A percentile compares a stretch with the other conserved stretches of the same genome.
These are phyloP conservation scores for Amniculicola lignicola DNA, from an alignment of 495 filamentous ascomycete species.

Conservation along the genomic window DNA sequence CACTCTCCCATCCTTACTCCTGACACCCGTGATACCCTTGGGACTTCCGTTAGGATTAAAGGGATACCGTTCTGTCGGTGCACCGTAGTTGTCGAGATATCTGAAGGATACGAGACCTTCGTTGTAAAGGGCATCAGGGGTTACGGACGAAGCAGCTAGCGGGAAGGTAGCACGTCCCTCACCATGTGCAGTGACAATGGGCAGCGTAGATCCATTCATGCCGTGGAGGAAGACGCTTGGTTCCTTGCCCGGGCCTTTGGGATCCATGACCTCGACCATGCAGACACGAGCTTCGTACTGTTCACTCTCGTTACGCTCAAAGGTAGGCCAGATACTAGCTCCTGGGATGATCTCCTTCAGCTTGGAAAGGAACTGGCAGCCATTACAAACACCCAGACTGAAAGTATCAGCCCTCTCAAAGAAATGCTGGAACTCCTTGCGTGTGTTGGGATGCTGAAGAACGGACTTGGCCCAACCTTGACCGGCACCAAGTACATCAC, in stretches of 20 bases:
- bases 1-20: slow-evolving; percentile 76
- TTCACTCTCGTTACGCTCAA: slow-evolving; percentile 78
- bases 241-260: slow-evolving; percentile 41
- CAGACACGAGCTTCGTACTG: slow-evolving; percentile 89
- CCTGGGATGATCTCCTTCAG: slow-evolving; percentile 85
- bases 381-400: slow-evolving; percentile 92
- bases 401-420: slow-evolving; percentile 90
- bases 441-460: slow-evolving; percentile 72
- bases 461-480: slow-evolving; percentile 97
- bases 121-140: slow-evolving; percentile 56
- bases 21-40: slow-evolving; percentile 78
- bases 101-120: slow-evolving; percentile 66
- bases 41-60: slow-evolving; percentile 93
- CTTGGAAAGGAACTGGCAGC: slow-evolving; percentile 89
- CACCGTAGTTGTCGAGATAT: slow-evolving; percentile 77
- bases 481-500: slow-evolving; percentile 91
- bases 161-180: slow-evolving; percentile 83
- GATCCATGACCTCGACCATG: slow-evolving; percentile 79
- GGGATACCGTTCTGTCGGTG: slow-evolving; percentile 78
- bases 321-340: slow-evolving; percentile 78
- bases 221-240: slow-evolving; percentile 90
- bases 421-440: slow-evolving; percentile 76
- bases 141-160: slow-evolving; percentile 37
- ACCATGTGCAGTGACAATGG: slow-evolving; percentile 87
- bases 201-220: slow-evolving; percentile 79